phyloP scores from a whole-genome alignment of 2,329 filamentous ascomycete species.

The Curvularia eragrostidis region DNA sequence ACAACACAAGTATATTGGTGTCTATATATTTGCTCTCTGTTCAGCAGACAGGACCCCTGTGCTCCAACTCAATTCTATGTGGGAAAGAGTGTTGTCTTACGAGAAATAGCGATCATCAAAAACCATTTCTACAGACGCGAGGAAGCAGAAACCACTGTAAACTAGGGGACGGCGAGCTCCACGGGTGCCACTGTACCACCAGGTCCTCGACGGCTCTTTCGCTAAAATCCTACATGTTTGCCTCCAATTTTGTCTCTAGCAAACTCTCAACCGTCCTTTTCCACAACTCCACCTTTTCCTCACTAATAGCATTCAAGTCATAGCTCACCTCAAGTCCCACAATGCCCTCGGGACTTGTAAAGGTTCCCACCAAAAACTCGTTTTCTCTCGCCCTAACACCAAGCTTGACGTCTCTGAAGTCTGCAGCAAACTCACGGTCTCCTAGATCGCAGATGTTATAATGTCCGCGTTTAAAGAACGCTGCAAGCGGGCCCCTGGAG shows the following conservation, averaged over 20 bases:
- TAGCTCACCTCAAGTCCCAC: slow-evolving; percentile 52
- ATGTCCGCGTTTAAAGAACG: slow-evolving; percentile 40
- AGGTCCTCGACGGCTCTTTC: background rate
- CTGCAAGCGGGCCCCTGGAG: slow-evolving; percentile 50
- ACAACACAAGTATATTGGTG: background rate
- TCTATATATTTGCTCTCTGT: background rate
- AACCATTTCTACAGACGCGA: background rate
- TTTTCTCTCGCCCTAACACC: slow-evolving; percentile 55
- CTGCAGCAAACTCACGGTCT: slow-evolving; percentile 48
- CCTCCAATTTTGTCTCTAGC: slow-evolving; percentile 32
- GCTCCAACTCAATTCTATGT: background rate
- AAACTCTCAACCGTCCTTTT: slow-evolving; percentile 39
- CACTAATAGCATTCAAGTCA: slow-evolving; percentile 50
- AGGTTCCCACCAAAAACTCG: slow-evolving; percentile 56
- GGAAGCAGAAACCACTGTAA: background rate
- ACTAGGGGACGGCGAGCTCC: background rate
- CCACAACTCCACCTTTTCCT: slow-evolving; percentile 42
- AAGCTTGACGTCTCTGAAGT: slow-evolving; percentile 47
- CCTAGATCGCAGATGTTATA: slow-evolving; percentile 37
- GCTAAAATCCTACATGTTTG: slow-evolving; percentile 24
- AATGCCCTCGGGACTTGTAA: slow-evolving; percentile 45
- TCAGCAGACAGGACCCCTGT: background rate
- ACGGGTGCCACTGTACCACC: background rate
- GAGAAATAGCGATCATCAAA: background rate
- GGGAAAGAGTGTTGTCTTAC: background rate